Evolutionary conservation across 2,329 filamentous ascomycete genomes (phyloP).

Genomic region (Colletotrichum sp.): DNA sequence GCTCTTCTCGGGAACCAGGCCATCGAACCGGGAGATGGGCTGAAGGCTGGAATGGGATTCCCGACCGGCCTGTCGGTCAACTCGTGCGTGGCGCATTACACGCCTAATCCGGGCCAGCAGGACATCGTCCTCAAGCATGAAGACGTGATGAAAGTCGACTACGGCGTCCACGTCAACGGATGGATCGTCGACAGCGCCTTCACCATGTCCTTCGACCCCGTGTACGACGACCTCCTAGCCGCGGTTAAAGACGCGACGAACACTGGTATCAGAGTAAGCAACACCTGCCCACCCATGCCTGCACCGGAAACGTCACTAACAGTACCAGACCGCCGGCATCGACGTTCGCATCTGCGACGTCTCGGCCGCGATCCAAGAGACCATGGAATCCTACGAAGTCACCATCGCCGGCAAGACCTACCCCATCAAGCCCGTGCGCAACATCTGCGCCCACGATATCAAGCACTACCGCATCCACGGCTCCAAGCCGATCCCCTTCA

Average conservation of each 20-base stretch:
- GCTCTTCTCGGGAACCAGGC: constrained; percentile 78
- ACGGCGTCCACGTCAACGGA: constrained; percentile 81
- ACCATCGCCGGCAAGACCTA: constrained; percentile 80
- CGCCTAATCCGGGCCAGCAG: constrained; percentile 86
- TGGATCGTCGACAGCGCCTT: constrained; percentile 84
- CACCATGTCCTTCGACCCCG: constrained; percentile 76
- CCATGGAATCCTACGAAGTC: constrained; percentile 92
- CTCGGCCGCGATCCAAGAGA: constrained; percentile 82
- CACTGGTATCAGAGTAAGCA: constrained; percentile 72
- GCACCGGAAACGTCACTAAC: background rate
- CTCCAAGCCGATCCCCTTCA: constrained; percentile 91
- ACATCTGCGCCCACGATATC: constrained; percentile 90
- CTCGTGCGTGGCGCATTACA: constrained; percentile 86
- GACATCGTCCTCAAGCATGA: constrained; percentile 68
- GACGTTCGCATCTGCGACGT: constrained; percentile 89
- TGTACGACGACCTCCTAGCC: constrained; percentile 75
- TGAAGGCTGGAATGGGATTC: constrained; percentile 85
- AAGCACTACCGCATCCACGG: constrained; percentile 90
- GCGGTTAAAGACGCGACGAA: constrained; percentile 80
- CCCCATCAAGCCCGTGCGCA: constrained; percentile 84
- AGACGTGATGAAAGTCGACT: constrained; percentile 85
- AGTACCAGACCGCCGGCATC: constrained; percentile 68
- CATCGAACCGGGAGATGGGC: constrained; percentile 76
- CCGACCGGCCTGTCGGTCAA: constrained; percentile 85
- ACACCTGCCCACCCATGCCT: too few relatives aligned